Conservation (phyloP, 2,329 filamentous ascomycete species). For the Trichoderma oligosporum region DNA sequence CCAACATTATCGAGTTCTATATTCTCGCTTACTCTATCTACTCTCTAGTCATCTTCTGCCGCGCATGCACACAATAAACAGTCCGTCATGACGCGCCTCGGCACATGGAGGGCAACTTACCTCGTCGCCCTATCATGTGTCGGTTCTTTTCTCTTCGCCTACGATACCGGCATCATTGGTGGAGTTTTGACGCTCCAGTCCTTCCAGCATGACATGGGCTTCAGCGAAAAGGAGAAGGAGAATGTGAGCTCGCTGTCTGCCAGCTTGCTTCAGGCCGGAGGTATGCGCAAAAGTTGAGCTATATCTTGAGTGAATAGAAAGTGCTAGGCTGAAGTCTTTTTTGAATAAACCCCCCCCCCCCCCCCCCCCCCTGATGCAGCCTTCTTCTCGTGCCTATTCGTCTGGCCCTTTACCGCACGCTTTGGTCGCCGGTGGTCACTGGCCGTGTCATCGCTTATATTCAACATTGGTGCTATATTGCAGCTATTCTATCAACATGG, state of each 20-base stretch:
- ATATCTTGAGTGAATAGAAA: too few species aligned
- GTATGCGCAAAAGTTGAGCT: slow-evolving; percentile 25
- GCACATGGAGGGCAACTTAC: slow-evolving; percentile 37
- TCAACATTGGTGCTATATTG: slow-evolving; percentile 42
- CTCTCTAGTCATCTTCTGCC: not conserved
- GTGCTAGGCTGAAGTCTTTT: too few species aligned
- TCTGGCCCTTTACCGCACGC: slow-evolving; percentile 41
- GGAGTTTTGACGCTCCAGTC: slow-evolving; percentile 38
- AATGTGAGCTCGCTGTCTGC: slow-evolving; percentile 39
- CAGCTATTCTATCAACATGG: slow-evolving; percentile 39
- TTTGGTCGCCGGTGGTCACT: slow-evolving; percentile 41
- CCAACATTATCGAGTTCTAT: too few species aligned
- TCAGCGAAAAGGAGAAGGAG: slow-evolving; percentile 29
- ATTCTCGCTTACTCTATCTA: not conserved
- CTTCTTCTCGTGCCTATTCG: slow-evolving; percentile 42
- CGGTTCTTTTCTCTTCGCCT: slow-evolving; percentile 40
- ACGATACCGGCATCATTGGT: slow-evolving; percentile 43
- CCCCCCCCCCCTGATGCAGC: slow-evolving; percentile 29
- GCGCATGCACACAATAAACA: not conserved
- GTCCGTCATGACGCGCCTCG: slow-evolving; percentile 27
- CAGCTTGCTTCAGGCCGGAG: slow-evolving; percentile 41
- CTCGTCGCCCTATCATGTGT: slow-evolving; percentile 38
- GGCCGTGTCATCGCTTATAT: slow-evolving; percentile 39
- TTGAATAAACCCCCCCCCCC: not conserved
- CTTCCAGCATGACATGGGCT: slow-evolving; percentile 39